Conservation (phyloP, 2,329 filamentous ascomycete species). For the Piedraia hortae region DNA sequence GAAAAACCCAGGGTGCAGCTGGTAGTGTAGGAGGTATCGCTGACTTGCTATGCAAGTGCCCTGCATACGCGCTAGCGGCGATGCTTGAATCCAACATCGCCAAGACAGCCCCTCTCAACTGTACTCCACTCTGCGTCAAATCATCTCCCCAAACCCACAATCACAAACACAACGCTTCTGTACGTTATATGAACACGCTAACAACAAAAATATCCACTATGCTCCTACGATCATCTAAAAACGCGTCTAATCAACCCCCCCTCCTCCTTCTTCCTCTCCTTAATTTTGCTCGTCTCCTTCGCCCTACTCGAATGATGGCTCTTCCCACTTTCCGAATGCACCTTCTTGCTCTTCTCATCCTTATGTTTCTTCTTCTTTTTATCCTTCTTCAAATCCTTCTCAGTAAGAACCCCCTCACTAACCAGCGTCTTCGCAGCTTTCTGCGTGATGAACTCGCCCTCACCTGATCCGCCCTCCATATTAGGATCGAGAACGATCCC, state of each 20-base stretch:
- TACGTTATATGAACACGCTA: too few relatives aligned
- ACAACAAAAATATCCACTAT: too few relatives aligned
- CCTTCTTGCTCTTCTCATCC: conserved; percentile 5
- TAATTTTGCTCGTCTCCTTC: neutral
- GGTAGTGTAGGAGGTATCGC: too few relatives aligned
- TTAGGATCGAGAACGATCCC: conserved; percentile 27
- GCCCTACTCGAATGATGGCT: neutral
- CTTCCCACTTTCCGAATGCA: conserved; percentile 11
- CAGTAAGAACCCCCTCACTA: conserved; percentile 19
- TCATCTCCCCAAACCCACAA: too few relatives aligned
- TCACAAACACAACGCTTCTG: too few relatives aligned
- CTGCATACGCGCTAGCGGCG: too few relatives aligned
- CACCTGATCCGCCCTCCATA: conserved; percentile 31
- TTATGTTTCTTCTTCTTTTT: conserved; percentile 10
- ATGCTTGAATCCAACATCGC: too few relatives aligned
- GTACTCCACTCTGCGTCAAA: too few relatives aligned
- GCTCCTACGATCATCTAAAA: too few relatives aligned
- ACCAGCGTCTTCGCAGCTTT: conserved; percentile 21
- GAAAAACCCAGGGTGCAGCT: too few relatives aligned
- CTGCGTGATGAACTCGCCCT: conserved; percentile 37
- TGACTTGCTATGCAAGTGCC: too few relatives aligned
- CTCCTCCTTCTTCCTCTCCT: conserved; percentile 14
- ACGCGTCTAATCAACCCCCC: conserved; percentile 15
- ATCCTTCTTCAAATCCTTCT: conserved; percentile 15
- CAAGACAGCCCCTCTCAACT: too few relatives aligned